A percentile compares a stretch with the other conserved stretches of the same genome.
phyloP scores from a whole-genome alignment of 2,329 filamentous ascomycete species.

The Xylariaceae sp. region DNA sequence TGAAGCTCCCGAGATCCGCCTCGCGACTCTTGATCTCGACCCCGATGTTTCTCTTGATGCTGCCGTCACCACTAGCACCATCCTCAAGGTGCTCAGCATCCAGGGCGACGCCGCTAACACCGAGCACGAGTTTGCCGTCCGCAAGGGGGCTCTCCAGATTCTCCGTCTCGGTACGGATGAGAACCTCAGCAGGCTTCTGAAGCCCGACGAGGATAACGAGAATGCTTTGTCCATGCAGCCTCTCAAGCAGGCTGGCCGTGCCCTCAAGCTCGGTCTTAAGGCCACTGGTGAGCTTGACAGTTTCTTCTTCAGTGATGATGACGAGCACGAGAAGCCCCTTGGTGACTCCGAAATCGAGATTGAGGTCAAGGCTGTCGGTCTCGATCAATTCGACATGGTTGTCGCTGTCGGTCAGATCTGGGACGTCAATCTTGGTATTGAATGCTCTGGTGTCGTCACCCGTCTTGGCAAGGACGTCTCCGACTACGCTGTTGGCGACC shows the following conservation, averaged over 20 bases:
- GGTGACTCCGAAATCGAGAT: conserved; percentile 36
- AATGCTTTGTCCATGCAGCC: conserved; percentile 33
- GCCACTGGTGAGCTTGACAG: conserved; percentile 38
- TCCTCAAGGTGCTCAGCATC: conserved; percentile 38
- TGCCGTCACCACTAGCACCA: conserved; percentile 40
- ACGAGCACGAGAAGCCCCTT: conserved; percentile 30
- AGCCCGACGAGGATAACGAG: conserved; percentile 32
- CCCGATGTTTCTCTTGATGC: conserved; percentile 41
- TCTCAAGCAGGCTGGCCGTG: conserved; percentile 33
- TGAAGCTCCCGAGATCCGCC: conserved; percentile 49
- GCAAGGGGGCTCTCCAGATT: conserved; percentile 35
- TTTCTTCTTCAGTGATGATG: conserved; percentile 37
- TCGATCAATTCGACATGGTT: conserved; percentile 39
- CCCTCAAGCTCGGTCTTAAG: conserved; percentile 36
- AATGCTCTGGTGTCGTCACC: conserved; percentile 36
- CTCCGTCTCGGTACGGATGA: conserved; percentile 35
- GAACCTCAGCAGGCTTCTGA: conserved; percentile 32
- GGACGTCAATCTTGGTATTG: conserved; percentile 38
- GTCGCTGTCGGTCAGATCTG: conserved; percentile 37
- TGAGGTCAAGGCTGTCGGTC: conserved; percentile 36
- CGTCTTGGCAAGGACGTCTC: conserved; percentile 35
- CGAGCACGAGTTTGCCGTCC: conserved; percentile 36
- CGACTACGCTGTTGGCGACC: conserved; percentile 33
- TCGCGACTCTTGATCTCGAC: conserved; percentile 54
- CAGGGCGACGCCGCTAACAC: conserved; percentile 34